Base-by-base conservation (phyloP, 2,329 filamentous ascomycete species). In the Aspergillus vadensis region DNA sequence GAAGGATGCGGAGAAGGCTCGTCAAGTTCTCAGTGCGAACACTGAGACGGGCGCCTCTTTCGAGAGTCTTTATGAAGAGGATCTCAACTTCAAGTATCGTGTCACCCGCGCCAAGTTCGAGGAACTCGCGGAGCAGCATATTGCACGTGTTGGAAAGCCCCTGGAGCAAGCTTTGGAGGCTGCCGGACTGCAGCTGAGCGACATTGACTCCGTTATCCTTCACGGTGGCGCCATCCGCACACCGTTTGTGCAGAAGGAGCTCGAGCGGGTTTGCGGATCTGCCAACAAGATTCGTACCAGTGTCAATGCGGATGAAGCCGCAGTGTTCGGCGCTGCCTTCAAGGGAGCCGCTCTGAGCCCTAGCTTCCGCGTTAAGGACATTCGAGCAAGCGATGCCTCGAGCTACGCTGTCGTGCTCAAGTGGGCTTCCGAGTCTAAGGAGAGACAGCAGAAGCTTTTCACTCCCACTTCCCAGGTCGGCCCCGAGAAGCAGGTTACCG, bases 321-420 rank as follows among this genome's bases (percentile, higher is more conserved):
- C 95, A 54, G 95, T 96, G 9, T 96, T 98, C 76, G 95, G 95
- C 69, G 94, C 95, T 58, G 93, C 90, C 27, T 98, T 99, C 83
- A 91, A 93, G 73, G 95, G 91, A 54, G 95, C 95, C 55, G 88
- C 91, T 68, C 84, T 99, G 60, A 97, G 92, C 78, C 92, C 94
- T 43, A 94, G 91, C 74, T 99, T 99, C 87, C 89, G 92, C 63
- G 95, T 99, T 73, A 99, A 98, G 83, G 95, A 98, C 73, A 99
- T 99, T 66, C 85, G 91, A 61, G 86, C 91, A 55, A 84, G 82
- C n/a, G 95, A 99, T 69, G 86, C 85, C 21, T 85, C 91, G 44
- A 83, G 83, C 47, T 97, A 95, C 74, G 81, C 88, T 2, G 85
- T 90, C 27, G 87, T 88, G 59, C 85, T 97, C 69, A 90, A 89